Base-by-base conservation (phyloP, 2,329 filamentous ascomycete genomes). In the Diaporthe sp. region DNA sequence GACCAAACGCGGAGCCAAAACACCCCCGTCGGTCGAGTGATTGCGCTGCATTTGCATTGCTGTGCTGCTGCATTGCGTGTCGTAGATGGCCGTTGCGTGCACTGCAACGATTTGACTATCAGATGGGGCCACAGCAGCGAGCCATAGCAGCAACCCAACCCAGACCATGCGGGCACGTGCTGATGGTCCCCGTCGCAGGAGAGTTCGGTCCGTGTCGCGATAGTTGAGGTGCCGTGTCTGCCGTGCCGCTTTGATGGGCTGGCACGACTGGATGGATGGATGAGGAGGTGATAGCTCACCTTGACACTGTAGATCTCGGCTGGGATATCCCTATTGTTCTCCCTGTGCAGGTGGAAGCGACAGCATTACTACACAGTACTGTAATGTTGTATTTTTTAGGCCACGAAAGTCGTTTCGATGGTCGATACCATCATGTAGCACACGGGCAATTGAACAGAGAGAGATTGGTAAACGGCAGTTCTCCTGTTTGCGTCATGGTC, bases 111-210 rank as follows among this genome's bases (percentile, higher is more conserved):
- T 15, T 22, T n/a, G 25, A 35, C 22, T 28, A 52, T 67, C 45
- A 52, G 64, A 52, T 67, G 61, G 61, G 22, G 5, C 61, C 45
- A 52, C 15, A 28, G 45, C n/a, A n/a, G n/a, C n/a, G n/a, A n/a
- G n/a, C n/a, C n/a, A n/a, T n/a, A n/a, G n/a, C n/a, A n/a, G n/a
- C n/a, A n/a, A n/a, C n/a, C n/a, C n/a, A n/a, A n/a, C 25, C 25
- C 40, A 61, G 58, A 17, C 58, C 35, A 42, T 45, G 25, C 42
- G 64, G 30, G 33, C 33, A 68, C 47, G 64, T 68, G 64, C 64
- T 68, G 64, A 35, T 68, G 64, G 22, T n/a, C n/a, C 10, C 45
- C 28, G 64, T 67, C 64, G n/a, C 64, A 52, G 64, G 40, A 67
- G 30, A 15, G 9, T 40, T 33, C 45, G 64, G 64, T 28, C 64